Conservation (phyloP, 441 rosid genomes). For the Sinapis alba region DNA sequence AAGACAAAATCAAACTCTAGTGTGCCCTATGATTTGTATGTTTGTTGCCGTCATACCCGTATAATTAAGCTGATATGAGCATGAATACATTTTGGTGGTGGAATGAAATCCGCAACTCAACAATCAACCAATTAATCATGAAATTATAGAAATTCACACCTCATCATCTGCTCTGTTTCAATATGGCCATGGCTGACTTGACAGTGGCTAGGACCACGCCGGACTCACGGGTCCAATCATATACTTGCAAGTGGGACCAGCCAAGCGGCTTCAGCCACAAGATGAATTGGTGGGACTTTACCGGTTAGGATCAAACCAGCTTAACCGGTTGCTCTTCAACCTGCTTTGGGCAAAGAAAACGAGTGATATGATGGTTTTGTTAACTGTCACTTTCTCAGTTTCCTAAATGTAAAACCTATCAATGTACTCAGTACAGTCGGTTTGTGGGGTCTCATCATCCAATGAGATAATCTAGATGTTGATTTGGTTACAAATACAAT, state of each 20-base stretch:
- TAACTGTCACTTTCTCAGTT: slow-evolving; percentile 22
- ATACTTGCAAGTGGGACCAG: slow-evolving; percentile 29
- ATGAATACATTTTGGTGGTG: slow-evolving; percentile 19
- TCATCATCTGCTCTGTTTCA: not conserved
- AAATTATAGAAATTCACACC: slow-evolving; percentile 7
- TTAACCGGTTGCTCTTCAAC: slow-evolving; percentile 20
- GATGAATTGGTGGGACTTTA: slow-evolving; percentile 21
- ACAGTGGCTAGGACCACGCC: slow-evolving; percentile 72
- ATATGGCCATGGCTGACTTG: slow-evolving; percentile 22
- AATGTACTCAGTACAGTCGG: slow-evolving; percentile 19
- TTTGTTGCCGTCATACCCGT: slow-evolving; percentile 14
- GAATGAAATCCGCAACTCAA: slow-evolving; percentile 17
- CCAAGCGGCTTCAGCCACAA: slow-evolving; percentile 33
- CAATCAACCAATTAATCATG: slow-evolving; percentile 24
- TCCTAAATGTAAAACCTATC: slow-evolving; percentile 6
- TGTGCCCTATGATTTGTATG: slow-evolving; percentile 17
- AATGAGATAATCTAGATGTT: not conserved
- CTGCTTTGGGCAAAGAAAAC: slow-evolving; percentile 28
- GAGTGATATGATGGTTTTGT: slow-evolving; percentile 24
- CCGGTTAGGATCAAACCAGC: slow-evolving; percentile 27
- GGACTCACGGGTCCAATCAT: slow-evolving; percentile 29
- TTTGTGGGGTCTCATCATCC: not conserved
- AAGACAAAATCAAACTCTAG: slow-evolving; percentile 25
- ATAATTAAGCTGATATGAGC: slow-evolving; percentile 25
- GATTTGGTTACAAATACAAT: not conserved